These are phyloP conservation scores for Schizopora paradoxa DNA, from an alignment of 1,284 basidiomycete genomes.

Conservation along the genomic window DNA sequence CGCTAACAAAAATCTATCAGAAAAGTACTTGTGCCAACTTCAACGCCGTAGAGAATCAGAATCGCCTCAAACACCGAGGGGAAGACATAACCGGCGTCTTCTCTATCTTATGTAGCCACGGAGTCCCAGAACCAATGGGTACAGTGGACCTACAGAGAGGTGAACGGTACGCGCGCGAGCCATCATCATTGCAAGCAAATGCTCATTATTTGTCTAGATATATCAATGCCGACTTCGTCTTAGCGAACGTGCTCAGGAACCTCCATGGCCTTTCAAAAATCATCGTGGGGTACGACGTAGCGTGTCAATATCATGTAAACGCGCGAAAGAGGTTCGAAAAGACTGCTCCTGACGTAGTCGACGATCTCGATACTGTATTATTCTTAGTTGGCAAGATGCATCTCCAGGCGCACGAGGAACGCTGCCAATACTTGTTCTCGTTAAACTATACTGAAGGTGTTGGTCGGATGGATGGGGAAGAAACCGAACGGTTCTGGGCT, in stretches of 20 bases:
- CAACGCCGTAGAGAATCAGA: background rate
- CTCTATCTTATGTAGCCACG: conserved; percentile 4
- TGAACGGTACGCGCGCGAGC: conserved; percentile 7
- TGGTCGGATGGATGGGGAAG: conserved; percentile 26
- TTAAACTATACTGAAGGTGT: conserved; percentile 20
- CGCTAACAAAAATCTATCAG: background rate
- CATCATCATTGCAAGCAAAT: background rate
- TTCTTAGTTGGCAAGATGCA: conserved; percentile 29
- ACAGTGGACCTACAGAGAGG: conserved; percentile 12
- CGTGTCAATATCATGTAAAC: conserved; percentile 16
- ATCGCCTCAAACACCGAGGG: background rate
- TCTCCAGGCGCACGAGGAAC: conserved; percentile 20
- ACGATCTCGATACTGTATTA: too few relatives aligned
- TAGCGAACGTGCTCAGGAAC: conserved; percentile 9
- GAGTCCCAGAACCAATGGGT: conserved; percentile 1
- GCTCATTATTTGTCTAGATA: conserved; percentile 3
- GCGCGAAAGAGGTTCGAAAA: conserved; percentile 5
- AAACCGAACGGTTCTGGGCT: conserved; percentile 25
- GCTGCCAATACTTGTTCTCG: conserved; percentile 20
- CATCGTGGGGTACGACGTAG: conserved; percentile 15
- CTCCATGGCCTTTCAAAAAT: background rate
- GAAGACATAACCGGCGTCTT: background rate
- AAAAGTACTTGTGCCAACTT: conserved; percentile 11
- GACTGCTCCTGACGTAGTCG: conserved; percentile 3
- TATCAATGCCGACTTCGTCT: conserved; percentile 13